phyloP scores from a whole-genome alignment of 345 rosid genomes.

The Raphanus sativus region DNA sequence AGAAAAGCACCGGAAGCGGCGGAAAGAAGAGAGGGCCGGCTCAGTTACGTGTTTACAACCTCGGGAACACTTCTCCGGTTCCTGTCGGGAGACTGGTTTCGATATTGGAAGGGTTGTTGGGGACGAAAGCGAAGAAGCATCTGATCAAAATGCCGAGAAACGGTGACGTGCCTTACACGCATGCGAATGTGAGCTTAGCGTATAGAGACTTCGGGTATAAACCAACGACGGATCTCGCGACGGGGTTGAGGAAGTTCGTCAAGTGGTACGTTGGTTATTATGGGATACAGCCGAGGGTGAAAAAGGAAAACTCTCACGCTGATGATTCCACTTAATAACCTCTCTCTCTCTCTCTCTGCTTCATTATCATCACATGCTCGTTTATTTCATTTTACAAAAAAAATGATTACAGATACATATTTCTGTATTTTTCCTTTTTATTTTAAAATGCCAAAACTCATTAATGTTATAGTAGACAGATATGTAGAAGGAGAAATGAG shows the following conservation, averaged over 20 bases:
- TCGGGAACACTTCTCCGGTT: constrained; percentile 80
- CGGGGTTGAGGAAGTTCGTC: constrained; percentile 78
- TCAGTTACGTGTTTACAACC: constrained; percentile 67
- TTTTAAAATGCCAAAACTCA: constrained; percentile 29
- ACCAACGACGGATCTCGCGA: constrained; percentile 74
- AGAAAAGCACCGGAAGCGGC: constrained; percentile 80
- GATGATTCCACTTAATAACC: constrained; percentile 36
- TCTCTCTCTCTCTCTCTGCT: neutral
- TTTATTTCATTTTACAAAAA: neutral
- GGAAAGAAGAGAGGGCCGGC: constrained; percentile 67
- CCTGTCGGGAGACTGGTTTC: constrained; percentile 73
- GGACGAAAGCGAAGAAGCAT: constrained; percentile 64
- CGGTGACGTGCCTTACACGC: constrained; percentile 87
- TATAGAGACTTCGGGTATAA: constrained; percentile 66
- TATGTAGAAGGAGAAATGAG: neutral
- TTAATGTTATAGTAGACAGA: constrained; percentile 38
- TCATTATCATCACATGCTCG: constrained; percentile 35
- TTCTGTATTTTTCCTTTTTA: constrained; percentile 26
- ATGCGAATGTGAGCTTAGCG: constrained; percentile 79
- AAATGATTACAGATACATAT: constrained; percentile 26
- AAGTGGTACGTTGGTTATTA: constrained; percentile 79
- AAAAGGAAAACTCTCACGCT: constrained; percentile 46
- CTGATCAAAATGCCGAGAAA: constrained; percentile 78
- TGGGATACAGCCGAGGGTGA: constrained; percentile 59
- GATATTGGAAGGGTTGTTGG: constrained; percentile 56